Evolutionary conservation across 352 stramenopile genomes (phyloP), one percentile per base, ranked within the genome.

Genomic region (Thalassiosira exigua): DNA sequence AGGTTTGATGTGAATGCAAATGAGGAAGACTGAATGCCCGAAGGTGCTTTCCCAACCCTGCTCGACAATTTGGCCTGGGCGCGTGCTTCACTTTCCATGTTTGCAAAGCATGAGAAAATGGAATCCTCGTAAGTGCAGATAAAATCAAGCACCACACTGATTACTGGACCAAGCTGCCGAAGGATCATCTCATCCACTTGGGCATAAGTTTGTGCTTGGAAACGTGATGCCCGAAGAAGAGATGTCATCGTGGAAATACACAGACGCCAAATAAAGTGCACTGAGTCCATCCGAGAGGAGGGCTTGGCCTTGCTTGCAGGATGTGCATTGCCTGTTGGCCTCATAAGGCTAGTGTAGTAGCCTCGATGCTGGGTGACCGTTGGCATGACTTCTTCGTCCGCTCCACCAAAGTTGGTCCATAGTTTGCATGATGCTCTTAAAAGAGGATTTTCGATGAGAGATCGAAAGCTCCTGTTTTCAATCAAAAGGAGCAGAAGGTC

Each of bases 1-100:
- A 75, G 33, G 73, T 82, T 86, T 21, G 65, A 56, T 56, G 85
- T 90, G 24, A 87, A 84, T 29, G 48, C 64, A 73, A 81, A 78
- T 69, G 61, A 52, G 11, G 77, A 81, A n/a, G 64, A 59, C 32
- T 60, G 22, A 48, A 84, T 84, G 36, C 65, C 67, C 44, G 75
- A 78, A 39, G 64, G 62, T 17, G 54, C 39, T 29, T 72, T 75
- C 2, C 27, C 44, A 36, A 41, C 42, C 24, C 62, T 69, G 21
- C 41, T 65, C 21, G 29, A 17, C 17, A 56, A 57, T 42, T 52
- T 54, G 41, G 4, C 48, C 62, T 64, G 68, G 14, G 7, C 52
- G 4, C 41, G 66, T 54, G 56, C 14, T 48, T 79, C 50, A 17
- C 36, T 56, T 3, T 51, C 27, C 42, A 79, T 79, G 11, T 56